A percentile compares a stretch with the other conserved stretches of the same genome.
phyloP scores from a whole-genome alignment of 768 basidiomycete genomes.

The Leccinum longicurvipes region DNA sequence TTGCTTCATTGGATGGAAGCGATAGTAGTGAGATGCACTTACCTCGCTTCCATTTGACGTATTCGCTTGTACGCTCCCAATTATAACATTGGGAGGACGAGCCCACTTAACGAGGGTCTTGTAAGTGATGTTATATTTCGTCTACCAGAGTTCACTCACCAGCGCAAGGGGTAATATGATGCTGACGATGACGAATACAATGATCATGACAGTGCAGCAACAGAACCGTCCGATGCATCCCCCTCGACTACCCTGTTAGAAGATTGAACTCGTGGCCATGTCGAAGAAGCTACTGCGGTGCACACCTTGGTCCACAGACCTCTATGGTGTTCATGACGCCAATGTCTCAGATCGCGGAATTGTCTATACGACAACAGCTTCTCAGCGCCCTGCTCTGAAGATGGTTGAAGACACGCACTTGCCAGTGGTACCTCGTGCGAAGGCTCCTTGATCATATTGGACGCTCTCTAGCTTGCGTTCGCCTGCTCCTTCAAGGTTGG shows the following conservation, averaged over 20 bases:
- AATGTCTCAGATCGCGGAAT: constrained; percentile 40
- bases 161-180: constrained; percentile 64
- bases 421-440: constrained; percentile 32
- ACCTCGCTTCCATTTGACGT: constrained; percentile 45
- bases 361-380: constrained; percentile 11
- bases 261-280: not conserved
- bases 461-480: constrained; percentile 32
- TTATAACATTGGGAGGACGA: constrained; percentile 62
- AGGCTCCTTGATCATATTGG: constrained; percentile 43
- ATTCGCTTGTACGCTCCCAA: constrained; percentile 45
- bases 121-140: constrained; percentile 1
- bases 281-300: not conserved
- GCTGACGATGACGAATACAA: constrained; percentile 60
- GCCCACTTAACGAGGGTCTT: constrained; percentile 55
- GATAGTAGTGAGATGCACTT: constrained; percentile 15
- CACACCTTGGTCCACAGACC: constrained; percentile 67
- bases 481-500: constrained; percentile 11
- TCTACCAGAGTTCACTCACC: constrained; percentile 40
- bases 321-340: constrained; percentile 56
- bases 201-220: constrained; percentile 70
- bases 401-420: constrained; percentile 25
- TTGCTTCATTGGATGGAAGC: constrained; percentile 17
- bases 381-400: constrained; percentile 1
- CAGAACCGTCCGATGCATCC: constrained; percentile 67
- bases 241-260: constrained; percentile 52